Base-by-base conservation (phyloP, 345 rosid genomes). In the Raphanus sativus region DNA sequence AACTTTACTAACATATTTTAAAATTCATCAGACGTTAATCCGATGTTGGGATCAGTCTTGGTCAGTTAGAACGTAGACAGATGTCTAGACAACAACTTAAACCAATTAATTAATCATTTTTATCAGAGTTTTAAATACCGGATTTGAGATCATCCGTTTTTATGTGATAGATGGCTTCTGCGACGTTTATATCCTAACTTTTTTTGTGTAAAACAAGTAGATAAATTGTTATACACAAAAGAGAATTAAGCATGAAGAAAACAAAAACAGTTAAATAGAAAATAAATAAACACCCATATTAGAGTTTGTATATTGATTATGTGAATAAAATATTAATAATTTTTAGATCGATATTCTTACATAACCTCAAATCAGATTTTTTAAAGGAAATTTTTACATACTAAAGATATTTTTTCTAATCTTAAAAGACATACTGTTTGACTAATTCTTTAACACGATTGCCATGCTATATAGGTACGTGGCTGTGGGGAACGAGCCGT, bases 401-500 rank as follows among this genome's bases (percentile, higher is more conserved):
- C 55, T 48, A 48, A 45, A 45, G 52, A 5, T n/a, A 4, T 48
- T 8, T 48, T 48, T 48, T 48, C 55, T 5, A 48, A 48, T 48
- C 17, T 48, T n/a, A 48, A 48, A 48, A 48, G 55, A 48, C 17
- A 48, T 48, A 48, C 7, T 48, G 55, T 48, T 13, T 13, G 54
- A 48, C 54, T 48, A 12, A 48, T 48, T 48, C 17, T 13, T 48
- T n/a, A 17, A 48, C 55, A n/a, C 6, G 55, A 48, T 48, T 48
- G 58, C 25, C 55, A 48, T 52, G 58, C 90, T 54, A 16, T 54
- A 21, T 77, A 94, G 98, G 63, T 89, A 95, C 11, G 98, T 95
- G 6, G 93, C 96, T 0, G 96, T 91, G 2, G 98, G 98, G 15
- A 93, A 96, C 21, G 97, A 96, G 61, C 96, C 98, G 3, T 90